Evolutionary conservation across 108 stramenopile species (phyloP), one percentile per base, ranked within the genome.

Genomic region (Stephanodiscus triporus): DNA sequence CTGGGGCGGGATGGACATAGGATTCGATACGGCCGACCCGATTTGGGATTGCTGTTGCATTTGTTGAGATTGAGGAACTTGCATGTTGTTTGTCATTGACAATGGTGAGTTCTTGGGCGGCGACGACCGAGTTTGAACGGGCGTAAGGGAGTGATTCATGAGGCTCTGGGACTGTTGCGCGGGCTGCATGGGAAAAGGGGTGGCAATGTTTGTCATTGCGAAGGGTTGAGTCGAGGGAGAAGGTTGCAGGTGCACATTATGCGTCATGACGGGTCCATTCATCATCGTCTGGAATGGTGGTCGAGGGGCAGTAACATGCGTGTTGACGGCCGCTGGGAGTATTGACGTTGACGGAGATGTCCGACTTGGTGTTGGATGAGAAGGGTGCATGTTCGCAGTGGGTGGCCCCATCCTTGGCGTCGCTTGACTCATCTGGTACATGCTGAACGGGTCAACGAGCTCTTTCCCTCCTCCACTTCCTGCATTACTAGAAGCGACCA

Each of bases 241-340:
- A 57, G 29, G 56, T 57, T 57, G 56, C 56, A 29, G 27, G 11
- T 29, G 56, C 29, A 27, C 56, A 29, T 29, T 57, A 10, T 57
- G 23, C 0, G 27, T 4, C 56, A 57, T 3, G 56, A 29, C 9
- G 14, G 56, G 56, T 6, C 27, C 56, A 57, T 57, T 57, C 56
- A 13, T 8, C 56, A 57, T 17, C 24, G 6, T 4, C 37, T n/a
- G 62, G 6, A 23, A 38, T 27, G 68, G 38, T 45, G 55, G 68
- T 68, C 57, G 68, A 14, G 36, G 14, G 2, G 38, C 38, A 56
- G 9, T 19, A 59, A 34, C 14, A 57, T 9, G 27, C 5, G 29
- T 4, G 17, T 29, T 34, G 2, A 0, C 32, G 14, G 16, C 27
- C 4, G 16, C 16, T 59, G 58, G 0, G 26, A 26, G 9, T 9